Conservation (phyloP, 495 filamentous ascomycete species). For the Aspergillus ellipticus region DNA sequence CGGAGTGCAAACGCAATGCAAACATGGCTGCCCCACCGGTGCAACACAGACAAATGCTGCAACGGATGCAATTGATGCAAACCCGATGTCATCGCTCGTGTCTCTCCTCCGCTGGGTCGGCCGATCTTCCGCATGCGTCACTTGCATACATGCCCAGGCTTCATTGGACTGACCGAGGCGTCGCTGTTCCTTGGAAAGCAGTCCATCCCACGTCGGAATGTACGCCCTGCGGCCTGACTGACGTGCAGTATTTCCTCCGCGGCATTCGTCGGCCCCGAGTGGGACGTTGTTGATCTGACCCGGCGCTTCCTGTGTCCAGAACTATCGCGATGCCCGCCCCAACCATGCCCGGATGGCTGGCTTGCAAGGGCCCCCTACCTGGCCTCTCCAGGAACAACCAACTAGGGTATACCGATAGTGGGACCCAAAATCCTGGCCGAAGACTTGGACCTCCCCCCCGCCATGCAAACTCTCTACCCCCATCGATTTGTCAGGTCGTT, state of each 20-base stretch:
- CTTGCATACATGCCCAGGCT: background rate
- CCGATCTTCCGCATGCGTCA: background rate
- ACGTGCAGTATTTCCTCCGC: background rate
- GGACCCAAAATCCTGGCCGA: background rate
- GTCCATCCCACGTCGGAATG: background rate
- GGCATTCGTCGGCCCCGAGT: background rate
- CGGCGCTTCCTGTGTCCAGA: background rate
- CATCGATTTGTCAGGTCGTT: background rate
- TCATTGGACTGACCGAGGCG: background rate
- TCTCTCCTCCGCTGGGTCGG: background rate
- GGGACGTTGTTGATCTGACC: background rate
- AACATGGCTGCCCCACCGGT: too few relatives aligned
- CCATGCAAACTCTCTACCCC: background rate
- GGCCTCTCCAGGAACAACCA: background rate
- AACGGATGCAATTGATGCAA: background rate
- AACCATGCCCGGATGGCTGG: background rate
- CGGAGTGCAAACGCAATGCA: too few relatives aligned
- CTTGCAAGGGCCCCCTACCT: background rate
- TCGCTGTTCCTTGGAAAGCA: background rate
- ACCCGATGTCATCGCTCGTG: background rate
- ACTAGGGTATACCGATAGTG: background rate
- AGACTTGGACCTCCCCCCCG: background rate
- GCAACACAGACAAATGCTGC: background rate
- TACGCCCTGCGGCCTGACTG: background rate
- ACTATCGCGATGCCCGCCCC: background rate